A percentile compares a stretch with the other conserved stretches of the same genome.
Conservation (phyloP, 2,329 filamentous ascomycete genomes). For the Monosporascus ibericus region DNA sequence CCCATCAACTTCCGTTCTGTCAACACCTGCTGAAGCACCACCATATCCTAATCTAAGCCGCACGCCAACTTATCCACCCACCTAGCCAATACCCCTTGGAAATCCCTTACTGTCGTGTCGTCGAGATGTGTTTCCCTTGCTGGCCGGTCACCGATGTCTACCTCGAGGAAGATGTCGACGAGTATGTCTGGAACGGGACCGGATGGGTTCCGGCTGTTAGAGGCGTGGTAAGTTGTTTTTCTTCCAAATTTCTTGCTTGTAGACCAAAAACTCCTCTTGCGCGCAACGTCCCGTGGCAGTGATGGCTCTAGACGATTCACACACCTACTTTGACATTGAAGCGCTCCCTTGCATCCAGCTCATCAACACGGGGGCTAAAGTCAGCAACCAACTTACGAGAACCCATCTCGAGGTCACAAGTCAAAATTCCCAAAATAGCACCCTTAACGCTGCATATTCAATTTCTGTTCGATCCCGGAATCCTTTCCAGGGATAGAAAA, state of each 20-base stretch:
- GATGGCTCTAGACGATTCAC: too few species aligned
- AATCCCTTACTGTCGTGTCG: neutral
- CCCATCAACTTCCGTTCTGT: too few species aligned
- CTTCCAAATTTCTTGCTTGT: neutral
- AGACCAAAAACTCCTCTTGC: neutral
- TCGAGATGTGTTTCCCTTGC: conserved; percentile 47
- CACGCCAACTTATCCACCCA: neutral
- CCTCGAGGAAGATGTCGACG: conserved; percentile 34
- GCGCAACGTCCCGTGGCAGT: neutral
- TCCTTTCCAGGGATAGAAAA: too few species aligned
- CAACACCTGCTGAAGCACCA: too few species aligned
- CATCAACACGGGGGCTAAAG: too few species aligned
- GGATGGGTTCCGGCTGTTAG: conserved; percentile 18
- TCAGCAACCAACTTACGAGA: too few species aligned
- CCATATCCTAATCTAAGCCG: neutral
- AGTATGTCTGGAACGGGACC: conserved; percentile 24
- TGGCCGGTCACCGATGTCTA: conserved; percentile 44
- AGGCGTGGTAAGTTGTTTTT: conserved; percentile 15
- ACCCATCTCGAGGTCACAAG: too few species aligned
- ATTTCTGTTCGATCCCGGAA: too few species aligned
- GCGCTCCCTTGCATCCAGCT: too few species aligned
- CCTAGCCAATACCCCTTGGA: neutral
- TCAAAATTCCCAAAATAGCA: too few species aligned
- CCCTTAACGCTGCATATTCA: too few species aligned
- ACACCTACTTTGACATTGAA: too few species aligned